Base-by-base conservation (phyloP, 192 early-diverging fungal species). In the Pilaira anomala region DNA sequence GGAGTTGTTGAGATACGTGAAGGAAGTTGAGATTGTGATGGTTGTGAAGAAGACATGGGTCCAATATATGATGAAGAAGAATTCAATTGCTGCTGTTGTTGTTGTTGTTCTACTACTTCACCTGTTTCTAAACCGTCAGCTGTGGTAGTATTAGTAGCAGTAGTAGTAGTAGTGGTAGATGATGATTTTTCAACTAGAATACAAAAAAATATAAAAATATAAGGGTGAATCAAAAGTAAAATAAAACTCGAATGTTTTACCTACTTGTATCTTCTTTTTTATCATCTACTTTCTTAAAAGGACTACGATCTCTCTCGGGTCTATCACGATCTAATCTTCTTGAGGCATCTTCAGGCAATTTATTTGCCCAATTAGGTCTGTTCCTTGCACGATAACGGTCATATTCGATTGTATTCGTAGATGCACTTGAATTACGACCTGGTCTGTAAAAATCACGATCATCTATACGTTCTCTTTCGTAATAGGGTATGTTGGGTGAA, bases 391-490 rank as follows among this genome's bases (percentile, higher is more conserved):
- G 63, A 45, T 66, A 70, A 11, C 73, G 42, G 16, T 75, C 73
- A 48, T 60, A 69, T 16, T 75, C 73, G 33, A 36, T 5, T 1
- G 33, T 9, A 36, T 36, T 36, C 1, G 33, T 9, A 19, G 49
- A 52, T 16, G 50, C 39, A 14, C 55, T 33, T 28, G 44, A n/a
- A 16, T 52, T 42, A 25, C 68, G 48, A 7, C 39, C 33, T 13
- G 53, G 46, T 49, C 73, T 64, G 44, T 69, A 75, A 29, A 58
- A 69, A 52, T 75, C 67, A 59, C 67, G 68, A 42, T 75, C 73
- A 25, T 75, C 73, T 3, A 60, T 30, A 46, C 53, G 62, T 22
- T 65, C 63, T 65, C 63, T 19, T 48, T 65, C 63, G 12, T 56
- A 56, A 39, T 40, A 65, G 0, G 56, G 56, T 19, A 48, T 60